phyloP scores from a whole-genome alignment of 73 alveolate species.

The Symbiodinium natans region DNA sequence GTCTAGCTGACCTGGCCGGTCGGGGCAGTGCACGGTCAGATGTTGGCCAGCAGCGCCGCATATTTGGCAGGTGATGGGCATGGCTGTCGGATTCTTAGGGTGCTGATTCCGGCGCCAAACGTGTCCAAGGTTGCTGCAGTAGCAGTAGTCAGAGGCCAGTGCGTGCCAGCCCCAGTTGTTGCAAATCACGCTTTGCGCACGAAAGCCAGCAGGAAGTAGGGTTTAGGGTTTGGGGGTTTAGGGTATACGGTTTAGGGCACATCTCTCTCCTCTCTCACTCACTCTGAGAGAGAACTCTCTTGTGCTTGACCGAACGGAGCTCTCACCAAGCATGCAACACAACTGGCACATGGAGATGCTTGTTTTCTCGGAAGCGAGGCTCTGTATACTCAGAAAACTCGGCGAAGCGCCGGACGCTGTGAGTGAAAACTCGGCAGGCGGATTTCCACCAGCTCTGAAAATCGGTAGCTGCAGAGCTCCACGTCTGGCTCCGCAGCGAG shows the following conservation, averaged over 20 bases:
- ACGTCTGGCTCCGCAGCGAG: background rate
- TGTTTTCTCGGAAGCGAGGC: background rate
- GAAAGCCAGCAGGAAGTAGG: no score
- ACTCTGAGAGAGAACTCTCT: no score
- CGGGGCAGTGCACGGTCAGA: conserved; percentile 2
- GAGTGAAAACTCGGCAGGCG: background rate
- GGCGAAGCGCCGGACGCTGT: background rate
- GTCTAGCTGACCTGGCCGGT: background rate
- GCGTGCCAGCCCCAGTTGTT: no score
- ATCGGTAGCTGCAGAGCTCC: no score
- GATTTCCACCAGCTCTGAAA: background rate
- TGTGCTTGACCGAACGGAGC: no score
- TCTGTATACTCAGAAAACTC: background rate
- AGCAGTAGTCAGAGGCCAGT: no score
- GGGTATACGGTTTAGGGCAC: background rate
- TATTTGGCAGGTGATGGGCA: background rate
- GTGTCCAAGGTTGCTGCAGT: background rate
- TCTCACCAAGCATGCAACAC: no score
- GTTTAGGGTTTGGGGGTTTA: no score
- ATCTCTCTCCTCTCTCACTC: no score
- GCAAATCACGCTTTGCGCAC: no score
- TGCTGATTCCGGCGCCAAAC: background rate
- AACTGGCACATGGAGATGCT: no score
- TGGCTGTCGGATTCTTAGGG: background rate
- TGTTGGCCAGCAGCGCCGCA: background rate